Evolutionary conservation across 371 early-diverging fungal genomes (phyloP), one percentile per base, ranked within the genome.

Genomic region (Chytridium lagenaria): DNA sequence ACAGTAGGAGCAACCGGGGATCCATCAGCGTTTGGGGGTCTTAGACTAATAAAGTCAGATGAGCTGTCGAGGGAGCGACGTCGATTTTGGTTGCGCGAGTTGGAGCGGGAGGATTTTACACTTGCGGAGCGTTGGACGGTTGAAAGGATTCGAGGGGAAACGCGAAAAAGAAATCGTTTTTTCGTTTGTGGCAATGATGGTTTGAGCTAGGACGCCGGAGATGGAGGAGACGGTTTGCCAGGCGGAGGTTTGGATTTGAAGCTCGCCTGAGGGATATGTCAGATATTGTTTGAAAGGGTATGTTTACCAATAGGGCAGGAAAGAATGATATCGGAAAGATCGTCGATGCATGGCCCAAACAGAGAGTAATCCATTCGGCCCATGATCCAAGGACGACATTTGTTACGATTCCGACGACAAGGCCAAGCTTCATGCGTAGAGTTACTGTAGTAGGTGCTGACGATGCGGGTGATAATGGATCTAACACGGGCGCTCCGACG

Each of bases 341-440:
- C 49, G 31, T 44, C 67, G 2, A 66, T 30, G 40, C 16, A 7
- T 2, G 23, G 44, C 2, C 67, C 67, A 22, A 15, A 26, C 2
- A 66, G 67, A n/a, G 67, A 37, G 28, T 66, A 66, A 23, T 66
- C 67, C 67, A 66, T 66, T 22, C 67, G 37, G 37, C 67, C 49
- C 36, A n/a, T 23, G 67, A 40, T 7, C 67, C 67, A 28, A 66
- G 31, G 5, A 66, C 30, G 33, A 66, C 67, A 30, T 66, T 66
- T 22, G 38, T 19, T 7, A 66, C 49, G 2, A 19, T 66, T n/a
- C 67, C 67, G n/a, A 49, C 49, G 10, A 22, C 28, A 26, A 66
- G 3, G 28, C 40, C 67, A 2, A 66, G 23, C 28, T 66, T 66
- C 16, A 66, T 38, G 15, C 44, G 5, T 7, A 66, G 22, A n/a